These are phyloP conservation scores for Stenogyne calaminthoides DNA, from an alignment of 305 asterid species.

Conservation along the genomic window DNA sequence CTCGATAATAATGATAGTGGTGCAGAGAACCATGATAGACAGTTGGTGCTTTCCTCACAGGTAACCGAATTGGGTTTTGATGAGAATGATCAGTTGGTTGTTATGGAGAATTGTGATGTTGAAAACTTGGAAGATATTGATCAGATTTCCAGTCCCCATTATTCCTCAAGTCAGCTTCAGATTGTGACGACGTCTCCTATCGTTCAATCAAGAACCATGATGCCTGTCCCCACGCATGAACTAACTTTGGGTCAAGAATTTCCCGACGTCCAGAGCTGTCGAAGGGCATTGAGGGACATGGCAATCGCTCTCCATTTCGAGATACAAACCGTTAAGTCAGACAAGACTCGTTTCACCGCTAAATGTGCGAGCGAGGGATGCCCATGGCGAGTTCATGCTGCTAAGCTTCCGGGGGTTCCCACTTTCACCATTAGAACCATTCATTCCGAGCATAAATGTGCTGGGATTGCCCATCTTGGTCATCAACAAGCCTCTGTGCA, in stretches of 20 bases:
- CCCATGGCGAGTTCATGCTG: conserved; percentile 79
- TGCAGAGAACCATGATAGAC: conserved; percentile 32
- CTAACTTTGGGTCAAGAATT: conserved; percentile 71
- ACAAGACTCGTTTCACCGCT: conserved; percentile 78
- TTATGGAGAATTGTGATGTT: conserved; percentile 38
- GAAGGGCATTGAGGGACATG: conserved; percentile 67
- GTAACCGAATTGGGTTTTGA: conserved; percentile 37
- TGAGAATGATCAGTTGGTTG: conserved; percentile 42
- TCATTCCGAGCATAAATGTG: conserved; percentile 58
- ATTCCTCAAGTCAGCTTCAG: conserved; percentile 41
- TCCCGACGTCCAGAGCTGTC: conserved; percentile 68
- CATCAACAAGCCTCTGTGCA: conserved; percentile 84
- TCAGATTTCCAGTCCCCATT: conserved; percentile 33
- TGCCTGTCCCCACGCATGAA: conserved; percentile 49
- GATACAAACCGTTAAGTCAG: conserved; percentile 75
- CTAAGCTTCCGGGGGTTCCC: conserved; percentile 76
- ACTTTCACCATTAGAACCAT: conserved; percentile 72
- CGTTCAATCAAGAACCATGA: conserved; percentile 47
- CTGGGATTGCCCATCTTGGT: conserved; percentile 69
- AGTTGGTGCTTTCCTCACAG: conserved; percentile 36
- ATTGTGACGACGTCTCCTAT: conserved; percentile 48
- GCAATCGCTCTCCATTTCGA: conserved; percentile 77
- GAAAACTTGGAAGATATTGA: conserved; percentile 47
- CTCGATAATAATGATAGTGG: conserved; percentile 39
- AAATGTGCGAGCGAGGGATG: conserved; percentile 75